Conservation (phyloP, 192 early-diverging fungal genomes). For the Coemansia sp. region DNA sequence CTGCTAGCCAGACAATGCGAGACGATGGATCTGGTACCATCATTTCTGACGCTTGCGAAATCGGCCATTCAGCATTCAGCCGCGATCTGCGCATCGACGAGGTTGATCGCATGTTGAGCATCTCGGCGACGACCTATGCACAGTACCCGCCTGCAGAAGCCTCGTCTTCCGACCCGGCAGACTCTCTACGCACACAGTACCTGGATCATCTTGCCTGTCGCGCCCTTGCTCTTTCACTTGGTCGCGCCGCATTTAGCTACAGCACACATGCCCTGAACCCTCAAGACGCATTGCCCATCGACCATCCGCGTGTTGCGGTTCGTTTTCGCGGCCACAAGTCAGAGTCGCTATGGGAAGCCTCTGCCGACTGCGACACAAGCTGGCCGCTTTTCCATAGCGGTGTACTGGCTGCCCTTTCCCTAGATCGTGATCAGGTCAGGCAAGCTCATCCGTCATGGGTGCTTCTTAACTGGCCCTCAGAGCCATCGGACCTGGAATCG, state of each 20-base stretch:
- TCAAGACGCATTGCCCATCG: conserved; percentile 63
- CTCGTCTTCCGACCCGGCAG: conserved; percentile 9
- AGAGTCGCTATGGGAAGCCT: conserved; percentile 22
- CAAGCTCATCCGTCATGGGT: conserved; percentile 78
- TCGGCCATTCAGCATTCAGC: conserved; percentile 21
- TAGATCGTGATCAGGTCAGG: conserved; percentile 57
- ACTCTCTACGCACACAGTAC: conserved; percentile 17
- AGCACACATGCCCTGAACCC: conserved; percentile 56
- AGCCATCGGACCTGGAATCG: conserved; percentile 1
- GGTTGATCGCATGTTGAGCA: conserved; percentile 23
- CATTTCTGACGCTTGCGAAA: conserved; percentile 10
- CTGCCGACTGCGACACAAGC: conserved; percentile 43
- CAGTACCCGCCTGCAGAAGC: background rate
- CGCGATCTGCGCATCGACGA: conserved; percentile 46
- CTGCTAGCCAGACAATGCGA: background rate
- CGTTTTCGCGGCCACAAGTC: conserved; percentile 67
- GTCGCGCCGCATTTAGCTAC: conserved; percentile 70
- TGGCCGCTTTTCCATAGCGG: conserved; percentile 93
- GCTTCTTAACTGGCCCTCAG: conserved; percentile 62
- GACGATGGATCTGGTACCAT: background rate
- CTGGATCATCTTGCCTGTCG: conserved; percentile 40
- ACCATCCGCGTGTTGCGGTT: conserved; percentile 57
- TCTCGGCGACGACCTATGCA: conserved; percentile 5
- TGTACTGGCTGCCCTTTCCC: conserved; percentile 72
- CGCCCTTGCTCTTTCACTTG: conserved; percentile 66